Evolutionary conservation across 2,329 filamentous ascomycete genomes (phyloP), one percentile per base, ranked within the genome.

Genomic region (Parafenestella ontariensis): DNA sequence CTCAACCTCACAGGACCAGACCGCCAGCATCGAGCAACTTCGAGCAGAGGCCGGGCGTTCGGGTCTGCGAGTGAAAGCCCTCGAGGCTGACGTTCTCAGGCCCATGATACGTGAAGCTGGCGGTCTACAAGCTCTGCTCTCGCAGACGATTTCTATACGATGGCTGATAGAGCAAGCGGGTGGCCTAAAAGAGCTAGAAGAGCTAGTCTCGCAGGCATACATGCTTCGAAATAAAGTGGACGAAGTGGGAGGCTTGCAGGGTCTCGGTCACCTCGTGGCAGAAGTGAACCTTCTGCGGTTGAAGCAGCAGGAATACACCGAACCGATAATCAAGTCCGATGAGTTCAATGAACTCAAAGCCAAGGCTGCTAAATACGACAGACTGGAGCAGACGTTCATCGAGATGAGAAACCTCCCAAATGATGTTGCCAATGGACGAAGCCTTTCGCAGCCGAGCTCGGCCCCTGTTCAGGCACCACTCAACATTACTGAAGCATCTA

Each of bases 11-110:
- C 40, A 56, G 4, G 49, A 44, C 9, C 44, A 34, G 11, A 24
- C 29, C 6, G 29, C 47, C 5, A 52, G 52, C 23, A 52, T 64
- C 33, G 47, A 59, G 2, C 58, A 65, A 40, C 51, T 65, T 29
- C 58, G 51, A 18, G 49, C 49, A 4, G 61, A 64, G 29, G 58
- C 58, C 40, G 60, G 56, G 20, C 40, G 31, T 45, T 52, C 58
- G 28, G 58, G 60, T 33, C 31, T 65, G 26, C 56, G 56, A 29
- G 54, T 56, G 23, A 64, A 61, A 45, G 62, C 62, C 5, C 56
- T 60, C 13, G 54, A 64, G 50, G 52, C 52, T 17, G 54, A 64
- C 31, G 24, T 52, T 6, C 43, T 65, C 39, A 57, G 55, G 23
- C 54, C 62, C 10, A 40, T 59, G 18, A 43, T 65, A 13, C 49